Evolutionary conservation across 2,329 filamentous ascomycete species (phyloP), one percentile per base, ranked within the genome.

Genomic region (Aspergillus aculeatus): DNA sequence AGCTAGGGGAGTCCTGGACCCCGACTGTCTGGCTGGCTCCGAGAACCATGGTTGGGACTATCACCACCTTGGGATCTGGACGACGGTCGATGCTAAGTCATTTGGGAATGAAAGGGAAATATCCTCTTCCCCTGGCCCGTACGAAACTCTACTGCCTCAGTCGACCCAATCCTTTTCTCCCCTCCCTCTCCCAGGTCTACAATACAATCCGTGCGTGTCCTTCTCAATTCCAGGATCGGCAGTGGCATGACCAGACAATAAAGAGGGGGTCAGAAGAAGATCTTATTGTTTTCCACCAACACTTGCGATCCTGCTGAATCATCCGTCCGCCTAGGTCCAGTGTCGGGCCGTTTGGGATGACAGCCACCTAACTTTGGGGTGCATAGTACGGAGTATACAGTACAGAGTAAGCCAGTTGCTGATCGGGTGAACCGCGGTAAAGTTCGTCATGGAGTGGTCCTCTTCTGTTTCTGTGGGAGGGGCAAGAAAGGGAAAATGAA

Each of bases 261-360:
- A 44, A 44, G 16, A 19, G 16, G 16, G 38, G 16, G n/a, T 35
- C 5, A 19, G 14, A 7, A 19, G 38, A n/a, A 44, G 38, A 44
- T 44, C 38, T 44, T 19, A 44, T 44, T 44, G 38, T 44, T 44
- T n/a, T 10, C 38, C 38, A 19, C 38, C 38, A 44, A 44, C 38
- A 16, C 38, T 35, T 12, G 32, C 32, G 11, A 35, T 35, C 4
- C 32, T 16, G 32, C 11, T 35, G 32, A 35, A 35, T 35, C 16
- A 35, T 35, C 11, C 32, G 32, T 35, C 10, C 32, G 32, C 14
- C 32, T 5, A 35, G 32, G 26, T 29, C 26, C 31, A 47, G 38
- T 54, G 38, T 54, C 52, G 52, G 52, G 52, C 52, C 52, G 52
- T 54, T 54, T 54, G 41, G 53, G 53, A 48, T 55, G 53, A 55